Base-by-base conservation (phyloP, 2,329 filamentous ascomycete species). In the Alternaria sp. region DNA sequence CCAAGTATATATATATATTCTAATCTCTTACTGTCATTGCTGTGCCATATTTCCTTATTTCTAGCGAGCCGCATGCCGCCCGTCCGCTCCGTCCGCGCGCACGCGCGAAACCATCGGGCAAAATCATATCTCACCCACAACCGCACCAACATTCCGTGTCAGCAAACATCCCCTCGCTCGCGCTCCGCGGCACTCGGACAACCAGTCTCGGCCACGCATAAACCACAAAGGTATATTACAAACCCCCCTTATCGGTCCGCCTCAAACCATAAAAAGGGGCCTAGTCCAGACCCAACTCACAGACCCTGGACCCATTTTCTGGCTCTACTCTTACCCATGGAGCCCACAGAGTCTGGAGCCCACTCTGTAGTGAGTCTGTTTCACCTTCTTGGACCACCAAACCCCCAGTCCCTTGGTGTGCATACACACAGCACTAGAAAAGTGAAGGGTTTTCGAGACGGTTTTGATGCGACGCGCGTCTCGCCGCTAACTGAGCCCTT, bases 381-480 rank as follows among this genome's bases (percentile, higher is more conserved):
- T 56, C 54, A 56, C 39, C 11, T 28, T 33, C 31, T 45, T 40
- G 17, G 17, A 17, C 31, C 31, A 31, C 33, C 17, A 17, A 17
- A 17, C 17, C 17, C 17, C 17, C 17, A 17, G 17, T 17, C 17
- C 17, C 17, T 17, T 17, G 17, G 17, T 17, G 17, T 17, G 21
- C 37, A 9, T 40, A 40, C 7, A 11, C 37, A 24, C 11, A 39
- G 21, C 17, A 17, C 29, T 34, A 24, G n/a, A 48, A 11, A 48
- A 11, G 21, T 34, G 11, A 36, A 48, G 13, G 37, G 26, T 28
- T 14, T 36, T 51, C 39, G 48, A 56, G 54, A 56, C 46, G 42
- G 9, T 36, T 17, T 36, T 29, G 31, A 42, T 44, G 54, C 54
- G 48, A 56, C 48, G 44, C 54, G 48, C 48, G 54, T 56, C 54